These are phyloP conservation scores for Lachnellula subtilissima DNA, from an alignment of 2,329 filamentous ascomycete genomes.

Conservation along the genomic window DNA sequence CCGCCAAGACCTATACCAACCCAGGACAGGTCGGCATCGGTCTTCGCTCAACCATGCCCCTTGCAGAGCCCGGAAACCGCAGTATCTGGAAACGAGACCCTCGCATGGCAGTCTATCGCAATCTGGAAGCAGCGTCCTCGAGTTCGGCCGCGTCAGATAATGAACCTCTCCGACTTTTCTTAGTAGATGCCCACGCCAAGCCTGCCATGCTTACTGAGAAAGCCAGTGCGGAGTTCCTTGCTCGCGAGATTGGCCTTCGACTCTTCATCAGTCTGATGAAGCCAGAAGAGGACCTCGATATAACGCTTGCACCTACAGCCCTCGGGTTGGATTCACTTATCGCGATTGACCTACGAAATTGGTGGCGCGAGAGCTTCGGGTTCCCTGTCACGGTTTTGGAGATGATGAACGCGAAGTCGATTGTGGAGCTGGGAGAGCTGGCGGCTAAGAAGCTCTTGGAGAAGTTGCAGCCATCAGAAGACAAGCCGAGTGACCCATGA, in stretches of 20 bases:
- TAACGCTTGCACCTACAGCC: not conserved
- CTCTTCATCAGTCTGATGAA: conserved; percentile 4
- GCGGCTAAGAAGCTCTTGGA: not conserved
- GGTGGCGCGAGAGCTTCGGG: conserved; percentile 2
- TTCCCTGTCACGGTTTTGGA: not conserved
- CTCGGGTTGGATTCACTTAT: conserved; percentile 11
- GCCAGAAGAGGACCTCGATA: conserved; percentile 3
- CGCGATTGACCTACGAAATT: conserved; percentile 9
- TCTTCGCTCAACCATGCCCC: not conserved
- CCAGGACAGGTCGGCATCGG: conserved; percentile 2
- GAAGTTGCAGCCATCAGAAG: not conserved
- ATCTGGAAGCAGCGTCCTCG: not conserved
- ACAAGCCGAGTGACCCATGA: too few relatives aligned
- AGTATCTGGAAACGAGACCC: conserved; percentile 8
- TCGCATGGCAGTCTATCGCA: conserved; percentile 8
- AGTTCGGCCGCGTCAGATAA: not conserved
- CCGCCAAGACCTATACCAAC: not conserved
- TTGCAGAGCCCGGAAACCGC: conserved; percentile 3
- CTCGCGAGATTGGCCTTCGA: not conserved
- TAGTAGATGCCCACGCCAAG: not conserved
- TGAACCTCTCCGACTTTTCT: not conserved
- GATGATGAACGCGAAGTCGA: not conserved
- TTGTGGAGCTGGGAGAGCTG: not conserved
- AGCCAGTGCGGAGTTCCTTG: not conserved
- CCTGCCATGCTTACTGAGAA: not conserved